These are phyloP conservation scores for Suillus sp. DNA, from an alignment of 768 basidiomycete genomes.

Conservation along the genomic window DNA sequence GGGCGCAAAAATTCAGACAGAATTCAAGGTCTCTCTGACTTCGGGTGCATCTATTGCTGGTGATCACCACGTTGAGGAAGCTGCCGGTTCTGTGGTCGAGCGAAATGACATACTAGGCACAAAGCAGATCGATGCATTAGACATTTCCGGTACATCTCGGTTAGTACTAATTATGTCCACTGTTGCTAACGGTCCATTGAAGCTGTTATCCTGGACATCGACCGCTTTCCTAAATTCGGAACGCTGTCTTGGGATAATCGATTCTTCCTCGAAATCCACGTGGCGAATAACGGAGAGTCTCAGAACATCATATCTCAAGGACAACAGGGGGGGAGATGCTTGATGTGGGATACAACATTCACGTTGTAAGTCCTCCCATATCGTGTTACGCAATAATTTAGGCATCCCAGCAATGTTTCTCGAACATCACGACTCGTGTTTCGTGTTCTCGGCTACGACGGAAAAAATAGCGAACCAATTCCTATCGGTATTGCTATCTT, in stretches of 20 bases:
- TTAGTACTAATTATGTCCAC: not conserved
- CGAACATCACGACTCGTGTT: conserved; percentile 4
- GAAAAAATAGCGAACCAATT: conserved; percentile 5
- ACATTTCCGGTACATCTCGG: not conserved
- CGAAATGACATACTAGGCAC: too few relatives aligned
- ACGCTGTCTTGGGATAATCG: conserved; percentile 3
- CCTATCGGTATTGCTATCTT: not conserved
- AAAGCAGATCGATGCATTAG: not conserved
- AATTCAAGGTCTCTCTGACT: conserved; percentile 4
- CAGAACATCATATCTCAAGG: not conserved
- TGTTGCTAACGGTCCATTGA: not conserved
- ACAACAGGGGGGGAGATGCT: not conserved
- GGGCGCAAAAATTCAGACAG: not conserved
- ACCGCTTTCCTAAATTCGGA: conserved; percentile 5
- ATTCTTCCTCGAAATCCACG: conserved; percentile 1
- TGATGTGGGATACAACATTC: conserved; percentile 1
- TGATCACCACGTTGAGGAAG: not conserved
- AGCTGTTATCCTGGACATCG: conserved; percentile 2
- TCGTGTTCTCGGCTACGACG: conserved; percentile 2
- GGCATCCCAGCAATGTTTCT: not conserved
- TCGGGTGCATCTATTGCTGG: not conserved
- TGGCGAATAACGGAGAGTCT: not conserved
- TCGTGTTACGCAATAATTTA: not conserved
- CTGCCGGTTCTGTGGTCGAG: not conserved
- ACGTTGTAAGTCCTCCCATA: not conserved